Evolutionary conservation across 257 asterid species (phyloP).

Genomic region (Solanum chilense): DNA sequence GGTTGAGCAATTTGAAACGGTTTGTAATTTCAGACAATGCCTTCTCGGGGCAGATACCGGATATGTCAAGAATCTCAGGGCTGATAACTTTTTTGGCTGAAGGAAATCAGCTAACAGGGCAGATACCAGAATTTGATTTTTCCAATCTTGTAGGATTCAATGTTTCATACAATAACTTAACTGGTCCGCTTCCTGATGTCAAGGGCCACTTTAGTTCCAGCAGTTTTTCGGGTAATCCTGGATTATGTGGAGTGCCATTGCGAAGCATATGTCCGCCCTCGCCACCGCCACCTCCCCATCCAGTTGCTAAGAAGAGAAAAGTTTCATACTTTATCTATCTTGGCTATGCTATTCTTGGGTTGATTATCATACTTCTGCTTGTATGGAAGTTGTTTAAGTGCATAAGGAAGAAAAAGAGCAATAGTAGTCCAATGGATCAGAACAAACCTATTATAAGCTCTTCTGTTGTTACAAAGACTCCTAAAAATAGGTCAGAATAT

Average conservation of each 20-base stretch:
- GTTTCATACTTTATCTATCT: constrained; percentile 32
- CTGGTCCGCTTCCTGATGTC: constrained; percentile 42
- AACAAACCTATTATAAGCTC: constrained; percentile 22
- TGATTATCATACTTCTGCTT: constrained; percentile 21
- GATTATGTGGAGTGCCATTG: constrained; percentile 50
- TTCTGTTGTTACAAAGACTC: constrained; percentile 34
- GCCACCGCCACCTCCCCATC: constrained; percentile 8
- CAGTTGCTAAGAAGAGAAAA: constrained; percentile 4
- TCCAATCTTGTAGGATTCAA: constrained; percentile 44
- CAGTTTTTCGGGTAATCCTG: constrained; percentile 47
- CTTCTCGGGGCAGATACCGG: constrained; percentile 56
- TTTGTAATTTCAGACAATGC: constrained; percentile 33
- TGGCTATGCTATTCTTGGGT: constrained; percentile 44
- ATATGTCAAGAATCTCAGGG: constrained; percentile 44
- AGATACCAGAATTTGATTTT: constrained; percentile 39
- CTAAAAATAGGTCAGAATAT: constrained; percentile 51
- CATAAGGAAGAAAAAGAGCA: background rate
- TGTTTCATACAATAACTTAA: constrained; percentile 52
- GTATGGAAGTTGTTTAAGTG: constrained; percentile 13
- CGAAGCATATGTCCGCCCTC: constrained; percentile 32
- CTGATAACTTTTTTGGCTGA: constrained; percentile 50
- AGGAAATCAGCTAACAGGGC: constrained; percentile 39
- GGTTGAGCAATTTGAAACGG: constrained; percentile 38
- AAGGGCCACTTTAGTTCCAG: constrained; percentile 19
- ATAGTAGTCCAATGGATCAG: background rate